phyloP scores from a whole-genome alignment of 1,139 yeast species.

The Trichomonascaceae sp. region DNA sequence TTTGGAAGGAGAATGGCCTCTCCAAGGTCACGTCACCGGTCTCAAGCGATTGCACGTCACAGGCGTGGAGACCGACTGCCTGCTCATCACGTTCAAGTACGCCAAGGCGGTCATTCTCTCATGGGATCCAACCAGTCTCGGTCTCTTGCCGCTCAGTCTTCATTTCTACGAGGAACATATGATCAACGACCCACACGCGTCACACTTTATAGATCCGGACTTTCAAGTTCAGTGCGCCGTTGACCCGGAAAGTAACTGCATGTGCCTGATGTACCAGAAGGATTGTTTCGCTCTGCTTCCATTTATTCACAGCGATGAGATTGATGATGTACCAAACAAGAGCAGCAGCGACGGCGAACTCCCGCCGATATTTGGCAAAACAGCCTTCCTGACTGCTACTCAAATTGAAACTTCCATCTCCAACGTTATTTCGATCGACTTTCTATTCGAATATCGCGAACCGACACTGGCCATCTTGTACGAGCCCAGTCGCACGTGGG shows the following conservation, averaged over 20 bases:
- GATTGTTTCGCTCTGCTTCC: slow-evolving; percentile 70
- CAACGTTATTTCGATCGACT: slow-evolving; percentile 52
- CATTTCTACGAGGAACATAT: slow-evolving; percentile 70
- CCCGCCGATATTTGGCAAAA: slow-evolving; percentile 15
- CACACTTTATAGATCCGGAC: slow-evolving; percentile 34
- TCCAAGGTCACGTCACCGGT: slow-evolving; percentile 59
- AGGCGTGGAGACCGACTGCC: slow-evolving; percentile 39
- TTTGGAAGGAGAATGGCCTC: slow-evolving; percentile 50
- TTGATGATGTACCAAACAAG: slow-evolving; percentile 11
- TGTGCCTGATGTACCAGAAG: slow-evolving; percentile 48
- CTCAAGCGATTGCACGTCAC: slow-evolving; percentile 39
- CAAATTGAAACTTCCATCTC: slow-evolving; percentile 47
- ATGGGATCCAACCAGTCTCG: slow-evolving; percentile 47
- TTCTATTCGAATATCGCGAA: slow-evolving; percentile 57
- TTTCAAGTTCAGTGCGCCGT: slow-evolving; percentile 39
- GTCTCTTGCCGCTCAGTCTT: slow-evolving; percentile 58
- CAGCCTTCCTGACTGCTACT: slow-evolving; percentile 43
- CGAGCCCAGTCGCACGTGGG: slow-evolving; percentile 57
- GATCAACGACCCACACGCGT: slow-evolving; percentile 4
- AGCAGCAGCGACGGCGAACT: slow-evolving; percentile 4
- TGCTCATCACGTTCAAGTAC: slow-evolving; percentile 53
- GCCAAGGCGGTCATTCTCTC: slow-evolving; percentile 69
- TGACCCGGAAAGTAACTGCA: slow-evolving; percentile 53
- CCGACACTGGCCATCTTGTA: slow-evolving; percentile 70
- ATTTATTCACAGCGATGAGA: slow-evolving; percentile 33